Evolutionary conservation across 441 rosid species (phyloP).

Genomic region (Eruca vesicaria): DNA sequence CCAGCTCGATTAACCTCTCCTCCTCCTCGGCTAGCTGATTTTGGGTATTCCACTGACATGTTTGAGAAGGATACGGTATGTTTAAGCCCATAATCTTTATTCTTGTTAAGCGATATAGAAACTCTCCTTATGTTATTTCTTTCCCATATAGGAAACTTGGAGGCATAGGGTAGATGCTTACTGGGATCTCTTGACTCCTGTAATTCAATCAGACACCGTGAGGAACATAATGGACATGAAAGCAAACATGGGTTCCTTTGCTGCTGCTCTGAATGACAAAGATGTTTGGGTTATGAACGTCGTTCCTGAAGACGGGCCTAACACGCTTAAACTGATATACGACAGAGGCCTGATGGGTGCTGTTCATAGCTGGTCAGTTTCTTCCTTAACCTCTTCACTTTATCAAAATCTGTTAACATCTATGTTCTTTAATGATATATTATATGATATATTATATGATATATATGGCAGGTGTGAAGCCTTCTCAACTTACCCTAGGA

Average conservation of each 20-base stretch:
- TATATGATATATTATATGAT: background rate
- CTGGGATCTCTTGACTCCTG: constrained; percentile 83
- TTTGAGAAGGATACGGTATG: constrained; percentile 85
- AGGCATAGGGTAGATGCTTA: constrained; percentile 70
- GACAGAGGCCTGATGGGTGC: constrained; percentile 93
- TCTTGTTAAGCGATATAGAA: background rate
- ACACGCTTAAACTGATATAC: constrained; percentile 78
- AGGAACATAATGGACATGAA: constrained; percentile 99
- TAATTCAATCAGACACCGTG: constrained; percentile 60
- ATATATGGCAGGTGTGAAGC: constrained; percentile 76
- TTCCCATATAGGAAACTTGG: constrained; percentile 70
- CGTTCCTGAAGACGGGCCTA: constrained; percentile 87
- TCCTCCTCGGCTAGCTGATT: constrained; percentile 89
- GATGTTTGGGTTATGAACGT: constrained; percentile 99
- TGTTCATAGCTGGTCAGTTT: constrained; percentile 75
- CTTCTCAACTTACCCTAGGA: constrained; percentile 87
- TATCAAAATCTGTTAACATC: background rate
- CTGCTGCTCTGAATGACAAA: constrained; percentile 76
- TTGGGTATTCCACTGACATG: constrained; percentile 78
- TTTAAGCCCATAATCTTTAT: background rate
- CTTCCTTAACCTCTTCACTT: constrained; percentile 14
- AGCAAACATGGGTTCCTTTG: constrained; percentile 89
- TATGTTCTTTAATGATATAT: background rate
- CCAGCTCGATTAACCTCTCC: constrained; percentile 82
- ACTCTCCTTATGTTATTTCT: background rate